Conservation (phyloP, 495 filamentous ascomycete species). For the Parathielavia appendiculata region DNA sequence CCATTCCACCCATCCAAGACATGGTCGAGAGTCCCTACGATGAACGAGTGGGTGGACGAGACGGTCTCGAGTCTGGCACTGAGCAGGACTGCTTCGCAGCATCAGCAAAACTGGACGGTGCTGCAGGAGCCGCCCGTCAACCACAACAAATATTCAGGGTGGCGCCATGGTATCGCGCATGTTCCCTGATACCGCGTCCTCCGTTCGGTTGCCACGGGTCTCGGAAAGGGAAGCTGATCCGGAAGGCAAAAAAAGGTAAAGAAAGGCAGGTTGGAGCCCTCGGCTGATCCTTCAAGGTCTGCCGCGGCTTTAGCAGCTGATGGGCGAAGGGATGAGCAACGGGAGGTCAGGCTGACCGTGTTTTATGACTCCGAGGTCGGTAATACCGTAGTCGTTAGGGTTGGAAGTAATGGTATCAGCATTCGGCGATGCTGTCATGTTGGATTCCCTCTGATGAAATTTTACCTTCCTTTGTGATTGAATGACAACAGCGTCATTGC, state of each 20-base stretch:
- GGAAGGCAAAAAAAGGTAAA: not conserved
- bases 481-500: not conserved
- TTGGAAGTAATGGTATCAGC: not conserved
- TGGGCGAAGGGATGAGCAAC: not conserved
- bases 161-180: not conserved
- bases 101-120: constrained; percentile 20
- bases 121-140: constrained; percentile 21
- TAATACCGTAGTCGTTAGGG: not conserved
- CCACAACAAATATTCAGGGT: constrained; percentile 8
- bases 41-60: constrained; percentile 19
- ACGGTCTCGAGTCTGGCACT: constrained; percentile 16
- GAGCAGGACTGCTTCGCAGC: not conserved
- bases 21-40: constrained; percentile 18
- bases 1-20: constrained; percentile 24
- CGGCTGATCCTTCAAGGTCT: not conserved
- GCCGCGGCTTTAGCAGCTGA: not conserved
- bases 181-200: not conserved
- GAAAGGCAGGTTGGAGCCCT: not conserved
- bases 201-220: not conserved
- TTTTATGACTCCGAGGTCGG: constrained; percentile 16
- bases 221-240: not conserved
- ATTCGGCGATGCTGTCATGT: not conserved
- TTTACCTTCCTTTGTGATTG: no score
- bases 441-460: not conserved
- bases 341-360: constrained; percentile 7